Percentiles rank a stretch among this genome's conserved stretches.
These are phyloP conservation scores for Venturia pyrina DNA, from an alignment of 2,329 filamentous ascomycete species.

Conservation along the genomic window DNA sequence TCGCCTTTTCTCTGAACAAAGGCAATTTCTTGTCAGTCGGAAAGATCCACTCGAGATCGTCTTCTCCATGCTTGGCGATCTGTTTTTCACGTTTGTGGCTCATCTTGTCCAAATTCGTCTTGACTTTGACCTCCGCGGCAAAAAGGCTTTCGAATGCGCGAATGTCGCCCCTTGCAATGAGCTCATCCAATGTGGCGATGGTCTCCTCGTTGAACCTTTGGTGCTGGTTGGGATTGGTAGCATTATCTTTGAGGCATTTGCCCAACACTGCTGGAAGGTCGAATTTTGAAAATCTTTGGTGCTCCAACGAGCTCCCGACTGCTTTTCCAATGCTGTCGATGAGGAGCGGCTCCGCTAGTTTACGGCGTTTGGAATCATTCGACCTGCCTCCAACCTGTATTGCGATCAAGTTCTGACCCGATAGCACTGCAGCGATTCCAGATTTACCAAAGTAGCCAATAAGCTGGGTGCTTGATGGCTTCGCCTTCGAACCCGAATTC, in stretches of 20 bases:
- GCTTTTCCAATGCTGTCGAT: conserved; percentile 67
- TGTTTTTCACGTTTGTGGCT: not conserved
- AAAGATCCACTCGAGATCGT: not conserved
- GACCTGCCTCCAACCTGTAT: conserved; percentile 41
- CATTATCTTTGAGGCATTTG: conserved; percentile 4
- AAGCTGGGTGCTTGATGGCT: not conserved
- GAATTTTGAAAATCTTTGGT: not conserved
- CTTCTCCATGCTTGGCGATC: conserved; percentile 10
- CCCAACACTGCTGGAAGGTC: not conserved
- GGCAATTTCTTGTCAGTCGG: conserved; percentile 24
- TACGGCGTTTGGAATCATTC: conserved; percentile 26
- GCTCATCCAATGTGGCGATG: conserved; percentile 25
- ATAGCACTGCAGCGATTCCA: conserved; percentile 55
- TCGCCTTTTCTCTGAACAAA: conserved; percentile 55
- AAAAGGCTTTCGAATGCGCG: conserved; percentile 33
- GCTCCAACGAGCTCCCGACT: conserved; percentile 19
- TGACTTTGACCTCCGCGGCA: conserved; percentile 26
- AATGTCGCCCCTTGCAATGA: conserved; percentile 23
- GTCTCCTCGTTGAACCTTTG: not conserved
- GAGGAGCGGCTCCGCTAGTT: conserved; percentile 43
- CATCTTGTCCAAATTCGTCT: conserved; percentile 19
- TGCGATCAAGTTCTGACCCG: conserved; percentile 54
- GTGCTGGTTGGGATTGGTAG: not conserved
- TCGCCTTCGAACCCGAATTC: not conserved
- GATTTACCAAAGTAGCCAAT: conserved; percentile 51